Conservation (phyloP, 2,329 filamentous ascomycete species). For the Polytolypa hystricis region DNA sequence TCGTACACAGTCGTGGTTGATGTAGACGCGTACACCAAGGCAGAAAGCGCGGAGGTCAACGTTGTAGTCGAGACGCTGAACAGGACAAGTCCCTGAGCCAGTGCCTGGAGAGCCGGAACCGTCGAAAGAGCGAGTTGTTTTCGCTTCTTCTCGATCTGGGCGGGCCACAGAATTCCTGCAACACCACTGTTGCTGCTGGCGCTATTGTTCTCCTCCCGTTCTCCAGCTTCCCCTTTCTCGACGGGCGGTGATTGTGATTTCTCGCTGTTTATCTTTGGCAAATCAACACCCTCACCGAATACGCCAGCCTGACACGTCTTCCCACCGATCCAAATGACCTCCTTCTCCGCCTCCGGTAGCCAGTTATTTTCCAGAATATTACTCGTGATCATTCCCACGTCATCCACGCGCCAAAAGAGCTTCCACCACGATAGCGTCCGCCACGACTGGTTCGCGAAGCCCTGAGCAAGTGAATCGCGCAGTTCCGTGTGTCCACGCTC, state of each 20-base stretch:
- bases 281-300: too few species aligned
- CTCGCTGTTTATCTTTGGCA: too few species aligned
- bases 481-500: slow-evolving; percentile 73
- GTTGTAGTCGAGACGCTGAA: slow-evolving; percentile 64
- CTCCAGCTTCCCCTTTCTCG: neutral
- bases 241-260: neutral
- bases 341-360: slow-evolving; percentile 65
- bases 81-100: slow-evolving; percentile 63
- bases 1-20: slow-evolving; percentile 44
- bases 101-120: slow-evolving; percentile 58
- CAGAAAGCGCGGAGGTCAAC: slow-evolving; percentile 46
- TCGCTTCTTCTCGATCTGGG: slow-evolving; percentile 62
- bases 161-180: slow-evolving; percentile 49
- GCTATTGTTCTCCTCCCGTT: neutral
- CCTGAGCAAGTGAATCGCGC: slow-evolving; percentile 64
- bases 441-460: slow-evolving; percentile 69
- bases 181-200: too few species aligned
- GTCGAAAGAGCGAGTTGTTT: slow-evolving; percentile 54
- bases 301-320: slow-evolving; percentile 57
- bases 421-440: slow-evolving; percentile 84
- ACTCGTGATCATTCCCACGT: slow-evolving; percentile 70
- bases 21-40: slow-evolving; percentile 44
- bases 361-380: slow-evolving; percentile 70
- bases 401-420: slow-evolving; percentile 87
- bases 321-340: slow-evolving; percentile 72